Base-by-base conservation (phyloP, 371 early-diverging fungal genomes). In the Mucor circinelloides region DNA sequence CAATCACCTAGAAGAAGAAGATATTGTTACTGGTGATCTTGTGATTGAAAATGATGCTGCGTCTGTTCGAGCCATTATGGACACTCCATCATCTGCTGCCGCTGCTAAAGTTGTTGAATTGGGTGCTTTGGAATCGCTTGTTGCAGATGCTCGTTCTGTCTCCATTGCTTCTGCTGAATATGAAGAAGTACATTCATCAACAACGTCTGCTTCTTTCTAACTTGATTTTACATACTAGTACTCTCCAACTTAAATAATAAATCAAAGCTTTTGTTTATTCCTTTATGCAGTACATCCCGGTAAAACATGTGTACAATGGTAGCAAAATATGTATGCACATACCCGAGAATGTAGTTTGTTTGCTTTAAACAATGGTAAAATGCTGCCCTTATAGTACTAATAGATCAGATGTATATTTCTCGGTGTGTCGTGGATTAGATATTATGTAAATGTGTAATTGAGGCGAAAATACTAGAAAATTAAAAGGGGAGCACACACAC, bases 371-470 rank as follows among this genome's bases (percentile, higher is more conserved):
- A 36, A 36, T 36, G 36, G 4, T 36, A 36, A 36, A 36, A 36
- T 36, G 36, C 4, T 36, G 13, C 13, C 4, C 13, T 10, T 32
- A 9, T 19, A 21, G n/a, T n/a, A 6, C 19, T 46, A 21, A 23
- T 48, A 9, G 21, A 48, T 48, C 48, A 48, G 4, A 48, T 25
- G 21, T 50, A 6, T 44, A 13, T 44, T 19, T 44, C 36, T 44
- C 44, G n/a, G 19, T n/a, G 44, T 44, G 36, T 36, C 36, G 36
- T 13, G 5, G 17, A 50, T 50, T 50, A 50, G 23, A 23, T 50
- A 50, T 50, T 50, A 50, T 50, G 25, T 50, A 50, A 50, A 25
- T 25, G n/a, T 50, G 50, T 50, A 50, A 50, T 50, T 50, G 50
- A 10, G 42, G 42, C 17, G 17, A 17, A 17, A 40, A 12, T 40